Conservation (phyloP, 2,329 filamentous ascomycete genomes). For the Aspergillus ruber region DNA sequence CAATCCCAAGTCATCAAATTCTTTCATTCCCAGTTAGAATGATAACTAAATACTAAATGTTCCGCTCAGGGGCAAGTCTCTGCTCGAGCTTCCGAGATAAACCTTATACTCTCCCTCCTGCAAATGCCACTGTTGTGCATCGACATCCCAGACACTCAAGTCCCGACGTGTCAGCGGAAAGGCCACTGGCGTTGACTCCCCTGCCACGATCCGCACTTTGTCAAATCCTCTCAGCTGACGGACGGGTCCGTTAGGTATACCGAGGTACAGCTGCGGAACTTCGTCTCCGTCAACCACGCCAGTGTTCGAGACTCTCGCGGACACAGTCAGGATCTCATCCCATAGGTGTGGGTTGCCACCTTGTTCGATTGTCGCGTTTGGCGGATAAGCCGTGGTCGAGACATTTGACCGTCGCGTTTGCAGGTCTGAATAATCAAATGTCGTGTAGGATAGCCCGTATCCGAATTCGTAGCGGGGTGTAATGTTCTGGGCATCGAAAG, state of each 20-base stretch:
- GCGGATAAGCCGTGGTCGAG: constrained; percentile 35
- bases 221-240: constrained; percentile 48
- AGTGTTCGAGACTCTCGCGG: constrained; percentile 45
- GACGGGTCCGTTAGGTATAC: constrained; percentile 26
- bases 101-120: constrained; percentile 11
- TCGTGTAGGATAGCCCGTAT: constrained; percentile 27
- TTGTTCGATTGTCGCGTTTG: constrained; percentile 36
- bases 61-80: constrained; percentile 14
- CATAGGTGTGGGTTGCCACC: constrained; percentile 52
- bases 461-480: constrained; percentile 34
- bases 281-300: constrained; percentile 42
- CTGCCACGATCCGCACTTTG: constrained; percentile 40
- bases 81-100: constrained; percentile 18
- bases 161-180: constrained; percentile 38
- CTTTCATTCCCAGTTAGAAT: background rate
- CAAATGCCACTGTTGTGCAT: constrained; percentile 18
- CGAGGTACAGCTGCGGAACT: constrained; percentile 51
- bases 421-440: constrained; percentile 14
- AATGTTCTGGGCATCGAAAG: constrained; percentile 41
- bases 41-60: constrained; percentile 1
- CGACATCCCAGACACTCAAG: constrained; percentile 24
- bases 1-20: no score
- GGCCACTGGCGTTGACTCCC: constrained; percentile 33
- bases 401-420: constrained; percentile 1
- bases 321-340: constrained; percentile 43